A percentile compares a stretch with the other conserved stretches of the same genome.
Evolutionary conservation across 2,329 filamentous ascomycete species (phyloP).

Genomic region (Dactylellina drechsleri): DNA sequence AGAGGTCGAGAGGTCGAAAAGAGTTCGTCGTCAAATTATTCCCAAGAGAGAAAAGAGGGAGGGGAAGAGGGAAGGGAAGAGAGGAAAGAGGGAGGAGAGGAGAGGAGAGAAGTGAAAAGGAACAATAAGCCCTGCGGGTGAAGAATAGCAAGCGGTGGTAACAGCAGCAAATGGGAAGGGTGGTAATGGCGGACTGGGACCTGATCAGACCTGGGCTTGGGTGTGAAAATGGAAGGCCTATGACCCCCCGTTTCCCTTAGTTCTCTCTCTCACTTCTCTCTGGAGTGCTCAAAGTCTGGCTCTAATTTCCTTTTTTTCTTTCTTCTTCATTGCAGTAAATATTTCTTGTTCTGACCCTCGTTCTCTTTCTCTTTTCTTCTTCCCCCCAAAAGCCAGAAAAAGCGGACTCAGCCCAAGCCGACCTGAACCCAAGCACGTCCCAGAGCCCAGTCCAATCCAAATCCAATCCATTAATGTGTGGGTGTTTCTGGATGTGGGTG

Average conservation of each 20-base stretch:
- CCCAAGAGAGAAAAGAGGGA: conserved; percentile 1
- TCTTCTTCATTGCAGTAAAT: no score
- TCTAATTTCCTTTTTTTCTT: no score
- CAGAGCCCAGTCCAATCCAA: conserved; percentile 34
- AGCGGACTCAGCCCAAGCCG: conserved; percentile 32
- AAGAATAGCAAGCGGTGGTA: conserved; percentile 22
- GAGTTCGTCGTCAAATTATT: conserved; percentile 36
- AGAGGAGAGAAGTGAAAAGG: conserved; percentile 25
- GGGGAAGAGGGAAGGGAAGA: conserved; percentile 14
- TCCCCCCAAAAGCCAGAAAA: no score
- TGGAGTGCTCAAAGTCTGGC: no score
- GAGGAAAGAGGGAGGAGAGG: conserved; percentile 12
- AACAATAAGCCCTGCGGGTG: conserved; percentile 23
- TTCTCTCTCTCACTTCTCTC: no score
- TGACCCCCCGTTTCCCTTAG: no score
- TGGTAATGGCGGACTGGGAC: no score
- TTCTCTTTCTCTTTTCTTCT: no score
- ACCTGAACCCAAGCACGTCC: conserved; percentile 3
- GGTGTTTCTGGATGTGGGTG: conserved; percentile 1
- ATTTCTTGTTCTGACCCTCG: no score
- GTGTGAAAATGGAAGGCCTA: no score
- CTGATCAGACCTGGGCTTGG: no score
- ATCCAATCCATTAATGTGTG: conserved; percentile 30
- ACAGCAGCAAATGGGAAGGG: neutral
- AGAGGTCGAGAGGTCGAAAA: conserved; percentile 29